Percentiles rank a stretch among this genome's conserved stretches.
Conservation (phyloP, 163 green algal genomes). For the Scenedesmus sp. region DNA sequence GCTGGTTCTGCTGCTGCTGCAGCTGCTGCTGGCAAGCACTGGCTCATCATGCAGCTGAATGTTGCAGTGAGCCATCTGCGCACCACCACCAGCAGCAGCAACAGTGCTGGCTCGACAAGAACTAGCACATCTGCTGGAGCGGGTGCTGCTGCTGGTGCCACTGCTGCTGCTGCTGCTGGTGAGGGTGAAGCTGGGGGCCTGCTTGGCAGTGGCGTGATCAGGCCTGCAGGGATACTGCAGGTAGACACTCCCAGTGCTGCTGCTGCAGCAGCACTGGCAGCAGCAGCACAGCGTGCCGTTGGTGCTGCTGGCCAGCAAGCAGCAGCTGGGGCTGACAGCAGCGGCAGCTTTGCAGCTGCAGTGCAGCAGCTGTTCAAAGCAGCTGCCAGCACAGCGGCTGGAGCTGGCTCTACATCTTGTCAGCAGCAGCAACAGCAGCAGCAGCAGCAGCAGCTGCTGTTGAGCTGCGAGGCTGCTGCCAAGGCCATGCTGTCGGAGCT, state of each 20-base stretch:
- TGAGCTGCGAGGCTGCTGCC: not conserved
- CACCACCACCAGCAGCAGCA: not conserved
- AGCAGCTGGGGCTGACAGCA: not conserved
- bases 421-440: conserved; percentile 30
- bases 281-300: not conserved
- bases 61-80: not conserved
- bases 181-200: conserved; percentile 14
- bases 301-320: not conserved
- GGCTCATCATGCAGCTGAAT: conserved; percentile 10
- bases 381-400: not conserved
- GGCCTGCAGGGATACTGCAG: not conserved
- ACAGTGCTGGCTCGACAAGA: no score
- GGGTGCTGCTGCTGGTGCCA: not conserved
- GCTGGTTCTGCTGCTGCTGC: not conserved
- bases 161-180: not conserved
- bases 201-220: conserved; percentile 32
- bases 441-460: conserved; percentile 4
- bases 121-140: no score
- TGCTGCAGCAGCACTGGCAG: not conserved
- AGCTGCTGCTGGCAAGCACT: conserved; percentile 18
- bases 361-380: not conserved
- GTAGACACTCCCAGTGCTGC: not conserved
- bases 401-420: not conserved
- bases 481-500: not conserved
- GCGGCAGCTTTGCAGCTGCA: not conserved